Conservation (phyloP, 306 rosid genomes). For the Cucurbita maxima region DNA sequence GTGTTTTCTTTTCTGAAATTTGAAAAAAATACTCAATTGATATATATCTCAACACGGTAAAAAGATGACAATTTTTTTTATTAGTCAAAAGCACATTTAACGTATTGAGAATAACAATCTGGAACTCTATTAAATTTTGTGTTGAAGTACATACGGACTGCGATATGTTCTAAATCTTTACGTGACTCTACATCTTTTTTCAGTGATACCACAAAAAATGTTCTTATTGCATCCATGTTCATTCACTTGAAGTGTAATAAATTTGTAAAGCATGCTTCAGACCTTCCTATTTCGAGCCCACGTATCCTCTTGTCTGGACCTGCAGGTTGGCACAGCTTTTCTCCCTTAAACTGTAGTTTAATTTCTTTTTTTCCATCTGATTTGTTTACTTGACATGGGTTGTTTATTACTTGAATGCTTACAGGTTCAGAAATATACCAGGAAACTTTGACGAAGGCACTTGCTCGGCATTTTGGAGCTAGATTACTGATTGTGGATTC, state of each 20-base stretch:
- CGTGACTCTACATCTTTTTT: slow-evolving; percentile 10
- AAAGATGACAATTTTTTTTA: not conserved
- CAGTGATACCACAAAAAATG: slow-evolving; percentile 82
- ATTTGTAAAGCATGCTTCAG: slow-evolving; percentile 54
- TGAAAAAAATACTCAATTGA: not conserved
- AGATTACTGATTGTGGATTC: slow-evolving; percentile 68
- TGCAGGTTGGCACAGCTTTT: slow-evolving; percentile 36
- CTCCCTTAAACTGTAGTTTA: not conserved
- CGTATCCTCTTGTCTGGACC: slow-evolving; percentile 88
- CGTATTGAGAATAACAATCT: not conserved
- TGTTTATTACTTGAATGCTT: slow-evolving; percentile 11
- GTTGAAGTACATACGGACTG: not conserved
- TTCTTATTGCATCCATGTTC: slow-evolving; percentile 56
- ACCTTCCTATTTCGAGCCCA: slow-evolving; percentile 60
- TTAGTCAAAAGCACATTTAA: not conserved
- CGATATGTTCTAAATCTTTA: not conserved
- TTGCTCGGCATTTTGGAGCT: slow-evolving; percentile 72
- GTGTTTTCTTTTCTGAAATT: not conserved
- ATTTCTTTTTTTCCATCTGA: not conserved
- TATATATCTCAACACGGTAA: not conserved
- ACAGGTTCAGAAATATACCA: slow-evolving; percentile 95
- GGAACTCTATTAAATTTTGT: not conserved
- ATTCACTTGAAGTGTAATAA: slow-evolving; percentile 69
- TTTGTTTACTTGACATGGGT: slow-evolving; percentile 2
- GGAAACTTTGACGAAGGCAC: slow-evolving; percentile 84